Evolutionary conservation across 2,329 filamentous ascomycete genomes (phyloP), one percentile per base, ranked within the genome.

Genomic region (Pestalotiopsis sp.): DNA sequence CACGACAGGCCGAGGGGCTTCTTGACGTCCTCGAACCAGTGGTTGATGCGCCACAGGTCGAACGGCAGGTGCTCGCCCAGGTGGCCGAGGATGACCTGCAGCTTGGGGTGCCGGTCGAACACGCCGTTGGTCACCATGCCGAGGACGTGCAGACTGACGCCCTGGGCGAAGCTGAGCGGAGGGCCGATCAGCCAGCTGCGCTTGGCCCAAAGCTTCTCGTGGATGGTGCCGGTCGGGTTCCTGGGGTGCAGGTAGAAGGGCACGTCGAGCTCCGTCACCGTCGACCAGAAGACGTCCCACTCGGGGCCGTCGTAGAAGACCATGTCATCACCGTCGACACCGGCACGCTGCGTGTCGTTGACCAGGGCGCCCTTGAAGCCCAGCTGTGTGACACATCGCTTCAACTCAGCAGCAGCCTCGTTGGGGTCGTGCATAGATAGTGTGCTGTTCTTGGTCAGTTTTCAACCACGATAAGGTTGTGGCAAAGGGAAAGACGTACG

Each of bases 221-320:
- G 81, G 67, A 89, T 83, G 20, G 81, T 82, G 6, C 87, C 88
- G 0, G 86, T 87, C 1, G 89, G 87, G 71, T 86, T 85, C 62
- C 86, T 81, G 0, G 89, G 90, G 76, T 92, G 90, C 1, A 92
- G 81, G 73, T 91, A 92, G 63, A 92, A 83, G 0, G 89, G 89
- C 0, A 91, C 89, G 68, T 91, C 87, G 0, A 92, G 84, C 58
- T 90, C 86, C 1, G 82, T 83, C 9, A 85, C 83, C 0, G 84
- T 85, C 13, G 82, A 74, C 89, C 89, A 91, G 82, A 92, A 91
- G 25, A 84, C 76, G 71, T 90, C 87, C 83, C 86, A 92, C 69
- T 87, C 84, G 0, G 85, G 82, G 9, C 84, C 80, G 74, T 92
- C 90, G 78, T 91, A 92, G 79, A 91, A 91, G 75, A 91, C 80